Percentiles rank a stretch among this genome's conserved stretches.
Conservation (phyloP, 1,284 basidiomycete species). For the Somion occarium region DNA sequence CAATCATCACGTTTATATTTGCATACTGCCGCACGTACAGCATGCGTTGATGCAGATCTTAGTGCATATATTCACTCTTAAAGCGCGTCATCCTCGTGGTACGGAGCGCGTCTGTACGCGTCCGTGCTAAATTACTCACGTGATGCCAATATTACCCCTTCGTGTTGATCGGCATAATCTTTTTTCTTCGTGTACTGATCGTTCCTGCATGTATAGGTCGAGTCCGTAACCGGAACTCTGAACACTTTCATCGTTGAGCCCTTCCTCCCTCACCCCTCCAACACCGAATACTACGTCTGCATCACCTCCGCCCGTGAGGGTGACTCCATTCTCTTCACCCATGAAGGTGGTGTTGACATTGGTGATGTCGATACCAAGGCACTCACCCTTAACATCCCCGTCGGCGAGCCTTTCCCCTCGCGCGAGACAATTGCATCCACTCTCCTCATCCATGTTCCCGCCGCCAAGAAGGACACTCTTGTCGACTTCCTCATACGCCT, state of each 20-base stretch:
- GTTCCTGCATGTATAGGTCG: conserved; percentile 54
- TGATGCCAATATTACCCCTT: conserved; percentile 9
- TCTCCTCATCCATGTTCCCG: conserved; percentile 78
- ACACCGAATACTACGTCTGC: conserved; percentile 98
- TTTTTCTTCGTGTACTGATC: neutral
- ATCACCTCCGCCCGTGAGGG: conserved; percentile 95
- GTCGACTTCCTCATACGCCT: conserved; percentile 93
- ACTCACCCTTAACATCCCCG: conserved; percentile 83
- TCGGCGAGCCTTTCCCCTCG: conserved; percentile 74
- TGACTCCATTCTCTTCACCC: conserved; percentile 97
- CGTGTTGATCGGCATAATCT: conserved; percentile 6
- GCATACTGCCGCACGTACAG: neutral
- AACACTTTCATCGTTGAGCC: conserved; percentile 99
- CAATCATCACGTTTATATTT: neutral
- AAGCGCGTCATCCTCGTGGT: conserved; percentile 7
- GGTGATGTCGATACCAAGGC: conserved; percentile 99
- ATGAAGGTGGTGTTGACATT: conserved; percentile 98
- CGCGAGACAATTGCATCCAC: conserved; percentile 71
- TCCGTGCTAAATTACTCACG: conserved; percentile 9
- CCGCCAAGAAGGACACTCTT: conserved; percentile 80
- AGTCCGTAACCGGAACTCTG: conserved; percentile 89
- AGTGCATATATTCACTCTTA: conserved; percentile 1
- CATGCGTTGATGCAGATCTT: neutral
- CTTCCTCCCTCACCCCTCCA: conserved; percentile 91
- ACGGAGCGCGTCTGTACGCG: conserved; percentile 16